A percentile compares a stretch with the other conserved stretches of the same genome.
Conservation (phyloP, 495 filamentous ascomycete genomes). For the Xanthoparmelia taractica region DNA sequence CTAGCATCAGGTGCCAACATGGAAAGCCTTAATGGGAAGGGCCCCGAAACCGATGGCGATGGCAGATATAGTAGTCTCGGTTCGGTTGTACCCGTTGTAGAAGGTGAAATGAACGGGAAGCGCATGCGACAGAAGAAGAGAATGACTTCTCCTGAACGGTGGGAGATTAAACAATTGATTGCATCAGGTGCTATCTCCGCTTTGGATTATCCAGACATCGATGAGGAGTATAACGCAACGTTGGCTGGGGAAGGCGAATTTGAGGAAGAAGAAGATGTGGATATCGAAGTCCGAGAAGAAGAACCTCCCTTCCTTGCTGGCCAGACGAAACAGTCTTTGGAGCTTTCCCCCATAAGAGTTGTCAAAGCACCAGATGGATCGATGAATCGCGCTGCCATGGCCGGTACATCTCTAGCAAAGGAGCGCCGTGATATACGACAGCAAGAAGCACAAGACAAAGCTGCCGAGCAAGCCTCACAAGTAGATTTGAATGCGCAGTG, state of each 20-base stretch:
- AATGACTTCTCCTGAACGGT: slow-evolving; percentile 90
- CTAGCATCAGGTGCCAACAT: slow-evolving; percentile 90
- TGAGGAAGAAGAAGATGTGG: slow-evolving; percentile 93
- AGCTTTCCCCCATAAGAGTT: slow-evolving; percentile 89
- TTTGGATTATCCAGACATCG: slow-evolving; percentile 85
- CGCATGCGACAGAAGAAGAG: slow-evolving; percentile 65
- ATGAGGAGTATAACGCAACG: slow-evolving; percentile 87
- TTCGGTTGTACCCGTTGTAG: slow-evolving; percentile 57
- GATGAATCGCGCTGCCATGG: slow-evolving; percentile 89
- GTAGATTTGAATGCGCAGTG: slow-evolving; percentile 88
- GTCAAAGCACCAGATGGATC: slow-evolving; percentile 97
- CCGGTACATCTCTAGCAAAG: slow-evolving; percentile 81
- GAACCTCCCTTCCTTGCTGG: slow-evolving; percentile 94
- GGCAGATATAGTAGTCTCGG: slow-evolving; percentile 53
- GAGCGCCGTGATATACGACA: slow-evolving; percentile 84
- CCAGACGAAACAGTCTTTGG: slow-evolving; percentile 91
- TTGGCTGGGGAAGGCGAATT: slow-evolving; percentile 79
- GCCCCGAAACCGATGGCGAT: slow-evolving; percentile 25
- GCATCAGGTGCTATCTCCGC: slow-evolving; percentile 88
- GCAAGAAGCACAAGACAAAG: slow-evolving; percentile 77
- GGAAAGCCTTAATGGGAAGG: slow-evolving; percentile 59
- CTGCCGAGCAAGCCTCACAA: slow-evolving; percentile 66
- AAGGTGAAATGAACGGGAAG: slow-evolving; percentile 48
- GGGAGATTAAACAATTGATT: slow-evolving; percentile 96
- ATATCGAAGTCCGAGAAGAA: slow-evolving; percentile 93